Evolutionary conservation across 495 filamentous ascomycete species (phyloP), one percentile per base, ranked within the genome.

Genomic region (Apodospora peruviana): DNA sequence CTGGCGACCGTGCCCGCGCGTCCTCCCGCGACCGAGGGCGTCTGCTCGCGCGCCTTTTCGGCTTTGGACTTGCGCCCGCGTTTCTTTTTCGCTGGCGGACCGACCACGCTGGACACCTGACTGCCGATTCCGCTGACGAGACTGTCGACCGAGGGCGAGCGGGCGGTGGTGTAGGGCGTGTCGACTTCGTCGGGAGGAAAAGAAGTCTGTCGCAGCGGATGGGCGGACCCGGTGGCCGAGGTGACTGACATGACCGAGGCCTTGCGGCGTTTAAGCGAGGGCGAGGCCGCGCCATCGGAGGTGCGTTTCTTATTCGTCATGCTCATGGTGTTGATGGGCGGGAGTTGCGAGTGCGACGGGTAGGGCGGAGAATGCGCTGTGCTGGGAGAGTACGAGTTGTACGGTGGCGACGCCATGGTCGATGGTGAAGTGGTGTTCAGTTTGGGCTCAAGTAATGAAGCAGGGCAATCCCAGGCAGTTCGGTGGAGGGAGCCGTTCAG

Each of bases 121-220:
- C 81, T 84, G 39, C 83, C 86, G n/a, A n/a, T n/a, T n/a, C n/a
- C n/a, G 38, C 83, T 87, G 1, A 88, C 80, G 44, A 79, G 74
- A n/a, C 81, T 83, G 56, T 84, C 78, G 38, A 81, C 76, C 19
- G 79, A 84, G 2, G 87, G 86, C 8, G 83, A 85, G 49, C 85
- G 80, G 32, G 74, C 72, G 57, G 64, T 75, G 2, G 4, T 18
- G 22, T 63, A 69, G 5, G 64, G 65, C 0, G 63, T 65, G 16
- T 55, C 64, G 43, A 64, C 64, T 52, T 78, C 75, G 41, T 78
- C 71, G 3, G 80, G 86, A 0, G 89, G 86, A 65, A 94, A 95
- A 0, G 90, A 91, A 41, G 90, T 93, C 59, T 95, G 89, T 23
- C 90, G 86, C 17, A 96, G 84, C 9, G 87, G 87, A 62, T 94